Evolutionary conservation across 2,329 filamentous ascomycete genomes (phyloP).

Genomic region (Fusarium sp.): DNA sequence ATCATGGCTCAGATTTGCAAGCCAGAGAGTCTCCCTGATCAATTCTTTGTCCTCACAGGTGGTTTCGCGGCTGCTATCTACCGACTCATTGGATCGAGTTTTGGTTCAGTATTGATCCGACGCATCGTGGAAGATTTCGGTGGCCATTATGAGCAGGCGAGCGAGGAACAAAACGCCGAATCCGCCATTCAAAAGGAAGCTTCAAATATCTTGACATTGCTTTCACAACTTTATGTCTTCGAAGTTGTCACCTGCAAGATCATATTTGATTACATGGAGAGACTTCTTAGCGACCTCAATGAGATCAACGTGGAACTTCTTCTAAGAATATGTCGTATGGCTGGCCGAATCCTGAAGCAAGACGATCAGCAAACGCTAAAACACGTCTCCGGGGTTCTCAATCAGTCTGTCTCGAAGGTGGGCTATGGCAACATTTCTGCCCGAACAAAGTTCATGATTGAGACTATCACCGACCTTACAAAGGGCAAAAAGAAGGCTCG

Average conservation of each 20-base stretch:
- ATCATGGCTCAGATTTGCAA: slow-evolving; percentile 85
- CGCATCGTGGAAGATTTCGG: slow-evolving; percentile 82
- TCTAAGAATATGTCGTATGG: slow-evolving; percentile 84
- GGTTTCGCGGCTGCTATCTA: slow-evolving; percentile 91
- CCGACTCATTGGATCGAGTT: slow-evolving; percentile 87
- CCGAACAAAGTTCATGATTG: slow-evolving; percentile 96
- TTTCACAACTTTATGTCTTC: slow-evolving; percentile 92
- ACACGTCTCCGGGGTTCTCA: slow-evolving; percentile 85
- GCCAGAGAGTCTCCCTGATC: slow-evolving; percentile 82
- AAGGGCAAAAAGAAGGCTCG: slow-evolving; percentile 90
- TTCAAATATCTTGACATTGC: slow-evolving; percentile 82
- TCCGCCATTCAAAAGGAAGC: slow-evolving; percentile 52
- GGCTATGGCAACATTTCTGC: slow-evolving; percentile 81
- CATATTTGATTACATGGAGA: slow-evolving; percentile 89
- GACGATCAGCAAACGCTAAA: slow-evolving; percentile 91
- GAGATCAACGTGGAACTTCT: slow-evolving; percentile 91
- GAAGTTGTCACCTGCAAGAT: slow-evolving; percentile 85
- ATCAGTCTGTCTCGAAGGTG: slow-evolving; percentile 74
- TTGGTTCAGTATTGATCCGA: slow-evolving; percentile 88
- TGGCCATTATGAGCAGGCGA: slow-evolving; percentile 66
- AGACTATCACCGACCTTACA: slow-evolving; percentile 93
- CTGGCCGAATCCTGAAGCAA: slow-evolving; percentile 83
- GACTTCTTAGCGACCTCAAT: slow-evolving; percentile 79
- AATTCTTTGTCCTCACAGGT: slow-evolving; percentile 89
- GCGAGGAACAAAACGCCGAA: slow-evolving; percentile 56